A percentile compares a stretch with the other conserved stretches of the same genome.
Conservation (phyloP, 148 eudicot genomes). For the Salicornia ramosissima region DNA sequence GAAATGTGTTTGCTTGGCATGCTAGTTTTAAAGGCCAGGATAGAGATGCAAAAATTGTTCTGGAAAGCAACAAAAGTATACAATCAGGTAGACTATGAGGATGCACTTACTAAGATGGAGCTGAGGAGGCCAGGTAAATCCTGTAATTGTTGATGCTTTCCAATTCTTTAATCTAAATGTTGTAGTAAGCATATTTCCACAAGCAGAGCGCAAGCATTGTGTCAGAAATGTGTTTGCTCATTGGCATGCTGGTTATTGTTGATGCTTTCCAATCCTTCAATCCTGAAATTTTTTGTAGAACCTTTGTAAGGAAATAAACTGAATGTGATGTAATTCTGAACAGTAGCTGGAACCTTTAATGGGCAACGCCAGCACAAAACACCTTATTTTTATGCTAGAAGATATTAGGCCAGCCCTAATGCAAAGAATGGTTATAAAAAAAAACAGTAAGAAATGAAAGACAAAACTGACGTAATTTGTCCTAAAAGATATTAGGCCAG, state of each 20-base stretch:
- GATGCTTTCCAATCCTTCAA: background rate
- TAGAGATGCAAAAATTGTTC: no score
- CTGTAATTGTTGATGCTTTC: background rate
- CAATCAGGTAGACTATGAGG: no score
- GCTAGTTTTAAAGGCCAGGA: no score
- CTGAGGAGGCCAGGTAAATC: no score
- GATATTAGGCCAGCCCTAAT: no score
- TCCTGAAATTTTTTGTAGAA: background rate
- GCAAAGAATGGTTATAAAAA: no score
- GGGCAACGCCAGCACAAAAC: background rate
- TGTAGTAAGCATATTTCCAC: background rate
- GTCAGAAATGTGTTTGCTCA: background rate
- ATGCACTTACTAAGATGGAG: no score
- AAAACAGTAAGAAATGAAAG: no score
- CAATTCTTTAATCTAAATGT: background rate
- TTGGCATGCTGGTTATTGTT: background rate
- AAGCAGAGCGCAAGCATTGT: background rate
- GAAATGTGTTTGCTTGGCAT: no score
- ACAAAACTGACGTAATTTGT: no score
- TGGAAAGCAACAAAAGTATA: no score
- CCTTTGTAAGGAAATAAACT: background rate
- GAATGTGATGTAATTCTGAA: background rate
- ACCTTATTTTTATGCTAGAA: background rate
- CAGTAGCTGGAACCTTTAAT: background rate
- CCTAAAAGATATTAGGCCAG: no score